phyloP scores from a whole-genome alignment of 305 asterid species.

The Salvia sclarea region DNA sequence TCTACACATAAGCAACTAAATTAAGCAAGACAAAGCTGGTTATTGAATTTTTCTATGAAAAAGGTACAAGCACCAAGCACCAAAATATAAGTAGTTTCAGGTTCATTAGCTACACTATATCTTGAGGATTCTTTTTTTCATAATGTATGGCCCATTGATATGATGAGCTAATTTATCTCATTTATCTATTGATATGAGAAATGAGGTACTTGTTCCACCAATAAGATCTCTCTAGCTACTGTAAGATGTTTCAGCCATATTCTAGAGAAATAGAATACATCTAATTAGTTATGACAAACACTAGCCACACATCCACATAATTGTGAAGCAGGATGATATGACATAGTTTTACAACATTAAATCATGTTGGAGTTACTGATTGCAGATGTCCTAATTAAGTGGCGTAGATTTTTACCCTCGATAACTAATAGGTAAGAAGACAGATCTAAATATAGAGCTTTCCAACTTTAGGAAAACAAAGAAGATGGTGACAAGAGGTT shows the following conservation, averaged over 20 bases:
- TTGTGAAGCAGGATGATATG: conserved; percentile 2
- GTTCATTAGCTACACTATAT: not conserved
- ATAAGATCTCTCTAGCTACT: not conserved
- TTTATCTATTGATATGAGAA: not conserved
- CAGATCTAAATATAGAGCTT: not conserved
- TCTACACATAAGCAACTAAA: conserved; percentile 1
- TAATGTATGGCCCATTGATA: not conserved
- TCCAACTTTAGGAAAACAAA: conserved; percentile 9
- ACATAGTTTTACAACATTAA: not conserved
- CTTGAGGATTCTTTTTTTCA: not conserved
- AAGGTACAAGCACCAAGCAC: conserved; percentile 12
- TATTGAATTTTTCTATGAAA: not conserved
- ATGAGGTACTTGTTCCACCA: not conserved
- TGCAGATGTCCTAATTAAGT: not conserved
- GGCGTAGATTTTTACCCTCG: not conserved
- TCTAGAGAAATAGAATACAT: not conserved
- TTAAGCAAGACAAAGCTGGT: conserved; percentile 1
- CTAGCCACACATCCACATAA: not conserved
- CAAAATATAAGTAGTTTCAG: conserved; percentile 1
- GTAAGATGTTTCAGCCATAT: conserved; percentile 1
- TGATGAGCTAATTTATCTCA: conserved; percentile 14
- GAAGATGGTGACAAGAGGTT: not conserved
- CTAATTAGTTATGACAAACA: not conserved
- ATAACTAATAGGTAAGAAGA: not conserved
- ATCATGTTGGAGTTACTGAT: not conserved